These are phyloP conservation scores for Micromonas pusilla DNA, from an alignment of 139 green algal genomes.

Conservation along the genomic window DNA sequence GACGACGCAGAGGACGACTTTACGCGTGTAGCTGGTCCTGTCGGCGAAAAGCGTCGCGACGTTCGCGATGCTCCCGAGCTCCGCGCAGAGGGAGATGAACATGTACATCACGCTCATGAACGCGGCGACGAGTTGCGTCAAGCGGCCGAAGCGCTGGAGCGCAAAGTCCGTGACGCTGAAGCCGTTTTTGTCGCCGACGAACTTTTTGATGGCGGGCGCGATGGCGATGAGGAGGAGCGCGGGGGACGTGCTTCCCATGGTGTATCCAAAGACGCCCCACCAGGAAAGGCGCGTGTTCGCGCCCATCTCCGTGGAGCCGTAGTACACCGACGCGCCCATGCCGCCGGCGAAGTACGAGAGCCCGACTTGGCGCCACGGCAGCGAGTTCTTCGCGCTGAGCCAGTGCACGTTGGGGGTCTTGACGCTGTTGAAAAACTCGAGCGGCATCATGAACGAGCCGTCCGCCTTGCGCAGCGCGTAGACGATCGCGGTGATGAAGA, in stretches of 20 bases:
- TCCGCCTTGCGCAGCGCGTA: background rate
- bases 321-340: conserved; percentile 20
- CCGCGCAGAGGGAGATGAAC: conserved; percentile 8
- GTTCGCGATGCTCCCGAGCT: conserved; percentile 5
- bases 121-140: background rate
- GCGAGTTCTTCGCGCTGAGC: background rate
- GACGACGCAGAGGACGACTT: background rate
- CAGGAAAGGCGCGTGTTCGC: conserved; percentile 1
- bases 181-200: background rate
- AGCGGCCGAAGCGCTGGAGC: conserved; percentile 8
- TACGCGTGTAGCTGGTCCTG: background rate
- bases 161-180: conserved; percentile 13
- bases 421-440: background rate
- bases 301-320: conserved; percentile 11
- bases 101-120: conserved; percentile 11
- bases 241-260: background rate
- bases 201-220: background rate
- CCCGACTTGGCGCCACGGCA: background rate
- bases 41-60: background rate
- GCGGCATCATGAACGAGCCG: background rate
- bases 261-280: conserved; percentile 16
- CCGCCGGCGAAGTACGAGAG: conserved; percentile 15
- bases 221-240: background rate
- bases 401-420: conserved; percentile 8
- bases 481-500: background rate